Percentiles rank a stretch among this genome's conserved stretches.
These are phyloP conservation scores for grape (Vitis vinifera) DNA, from an alignment of 164 flowering plant genomes.

Conservation along the genomic window DNA sequence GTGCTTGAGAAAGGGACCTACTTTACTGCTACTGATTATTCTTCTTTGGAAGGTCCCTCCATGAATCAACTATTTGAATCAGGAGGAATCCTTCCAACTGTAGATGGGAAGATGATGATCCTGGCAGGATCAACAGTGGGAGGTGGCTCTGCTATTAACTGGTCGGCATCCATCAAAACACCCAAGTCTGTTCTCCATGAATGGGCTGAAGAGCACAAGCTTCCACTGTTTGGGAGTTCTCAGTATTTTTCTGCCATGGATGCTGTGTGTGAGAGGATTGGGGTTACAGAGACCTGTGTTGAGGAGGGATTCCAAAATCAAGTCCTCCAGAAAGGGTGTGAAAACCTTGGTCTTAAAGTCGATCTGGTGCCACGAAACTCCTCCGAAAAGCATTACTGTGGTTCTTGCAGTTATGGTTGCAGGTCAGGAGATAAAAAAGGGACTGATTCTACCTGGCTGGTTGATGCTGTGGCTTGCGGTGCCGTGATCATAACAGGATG, in stretches of 20 bases:
- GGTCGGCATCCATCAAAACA: conserved; percentile 74
- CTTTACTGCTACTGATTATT: conserved; percentile 45
- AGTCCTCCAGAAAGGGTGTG: conserved; percentile 64
- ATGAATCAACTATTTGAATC: conserved; percentile 48
- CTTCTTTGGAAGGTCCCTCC: conserved; percentile 66
- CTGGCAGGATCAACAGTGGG: conserved; percentile 76
- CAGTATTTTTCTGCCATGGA: conserved; percentile 68
- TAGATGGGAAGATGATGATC: conserved; percentile 34
- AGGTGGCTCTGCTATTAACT: conserved; percentile 76
- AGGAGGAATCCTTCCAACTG: conserved; percentile 44
- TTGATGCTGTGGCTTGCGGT: conserved; percentile 62
- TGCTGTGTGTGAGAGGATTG: conserved; percentile 51
- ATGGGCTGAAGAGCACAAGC: conserved; percentile 46
- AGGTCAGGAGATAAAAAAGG: conserved; percentile 62
- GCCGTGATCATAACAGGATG: conserved; percentile 76
- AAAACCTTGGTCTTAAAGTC: conserved; percentile 52
- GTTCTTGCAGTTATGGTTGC: conserved; percentile 69
- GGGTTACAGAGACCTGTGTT: conserved; percentile 51
- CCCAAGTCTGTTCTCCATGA: conserved; percentile 49
- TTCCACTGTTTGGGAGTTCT: conserved; percentile 36
- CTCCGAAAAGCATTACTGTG: conserved; percentile 62
- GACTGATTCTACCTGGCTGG: conserved; percentile 72
- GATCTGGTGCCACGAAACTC: conserved; percentile 61
- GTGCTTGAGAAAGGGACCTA: conserved; percentile 75
- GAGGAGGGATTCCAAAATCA: conserved; percentile 71